phyloP scores from a whole-genome alignment of 257 asterid genomes.

The Anisodus acutangulus region DNA sequence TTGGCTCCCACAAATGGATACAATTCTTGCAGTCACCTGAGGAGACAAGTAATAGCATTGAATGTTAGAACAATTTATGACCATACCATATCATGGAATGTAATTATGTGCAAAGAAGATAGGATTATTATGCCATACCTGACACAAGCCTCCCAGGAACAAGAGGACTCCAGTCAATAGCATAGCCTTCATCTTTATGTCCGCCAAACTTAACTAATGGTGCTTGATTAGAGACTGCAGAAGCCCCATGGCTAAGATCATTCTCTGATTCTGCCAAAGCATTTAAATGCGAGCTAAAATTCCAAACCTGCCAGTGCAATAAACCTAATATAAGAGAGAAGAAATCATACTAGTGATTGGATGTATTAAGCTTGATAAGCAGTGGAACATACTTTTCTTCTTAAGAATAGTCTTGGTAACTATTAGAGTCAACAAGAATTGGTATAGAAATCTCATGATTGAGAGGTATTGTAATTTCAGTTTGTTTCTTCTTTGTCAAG shows the following conservation, averaged over 20 bases:
- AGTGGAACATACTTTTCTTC: conserved; percentile 15
- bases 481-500: not conserved
- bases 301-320: conserved; percentile 77
- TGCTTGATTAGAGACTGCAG: conserved; percentile 58
- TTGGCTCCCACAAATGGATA: conserved; percentile 94
- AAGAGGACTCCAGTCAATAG: conserved; percentile 94
- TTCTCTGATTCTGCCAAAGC: conserved; percentile 67
- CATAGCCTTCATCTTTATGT: conserved; percentile 96
- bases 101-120: conserved; percentile 7
- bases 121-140: conserved; percentile 47
- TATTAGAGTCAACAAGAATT: not conserved
- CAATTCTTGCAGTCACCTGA: conserved; percentile 83
- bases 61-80: not conserved
- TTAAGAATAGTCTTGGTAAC: conserved; percentile 13
- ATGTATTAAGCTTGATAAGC: not conserved
- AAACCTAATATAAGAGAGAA: not conserved
- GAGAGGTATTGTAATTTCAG: not conserved
- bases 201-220: conserved; percentile 76
- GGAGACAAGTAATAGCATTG: conserved; percentile 14
- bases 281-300: conserved; percentile 76
- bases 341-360: not conserved
- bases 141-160: conserved; percentile 90
- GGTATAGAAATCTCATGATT: not conserved
- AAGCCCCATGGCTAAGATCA: conserved; percentile 50
- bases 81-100: not conserved